Evolutionary conservation across 176 grass and related monocot species (phyloP), one percentile per base, ranked within the genome.

Genomic region (Oropetium thomaeum): DNA sequence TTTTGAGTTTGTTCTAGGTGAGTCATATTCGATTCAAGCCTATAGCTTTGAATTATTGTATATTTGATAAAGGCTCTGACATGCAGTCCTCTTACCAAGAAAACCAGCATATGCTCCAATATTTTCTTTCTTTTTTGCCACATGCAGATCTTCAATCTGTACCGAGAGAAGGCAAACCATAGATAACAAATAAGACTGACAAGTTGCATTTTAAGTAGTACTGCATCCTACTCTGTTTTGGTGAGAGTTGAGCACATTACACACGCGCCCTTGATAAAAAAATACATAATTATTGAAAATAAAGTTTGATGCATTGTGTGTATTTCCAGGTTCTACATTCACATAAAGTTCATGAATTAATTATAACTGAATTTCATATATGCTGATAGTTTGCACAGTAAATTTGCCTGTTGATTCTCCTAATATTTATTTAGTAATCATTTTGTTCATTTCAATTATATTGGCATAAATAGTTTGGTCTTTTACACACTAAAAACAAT

Each of bases 21-120:
- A 27, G 13, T 44, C 33, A 42, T 27, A 47, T 1, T 42, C 71
- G 13, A 3, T 28, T 27, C n/a, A 62, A 35, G n/a, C n/a, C n/a
- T n/a, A n/a, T n/a, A n/a, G n/a, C n/a, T n/a, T 3, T 0, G 14
- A 26, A 41, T 43, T 43, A 7, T 53, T n/a, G 26, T 39, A 44
- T 5, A 55, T 54, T 5, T 38, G 3, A 32, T 42, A 15, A n/a
- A 7, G 0, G 3, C 14, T 5, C 7, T 20, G 55, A 14, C 26
- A 26, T 13, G 9, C 49, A 58, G 58, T 23, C 62, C 35, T 81
- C 66, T 82, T 77, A 92, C 92, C 86, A 15, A 96, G 68, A 81
- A 96, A 87, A 49, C 92, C 89, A 65, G 89, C 89, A 54, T 96
- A 96, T 37, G 92, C 74, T 79, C 92, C 89, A 83, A 92, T 92